Conservation (phyloP, 495 filamentous ascomycete genomes). For the Evernia prunastri region DNA sequence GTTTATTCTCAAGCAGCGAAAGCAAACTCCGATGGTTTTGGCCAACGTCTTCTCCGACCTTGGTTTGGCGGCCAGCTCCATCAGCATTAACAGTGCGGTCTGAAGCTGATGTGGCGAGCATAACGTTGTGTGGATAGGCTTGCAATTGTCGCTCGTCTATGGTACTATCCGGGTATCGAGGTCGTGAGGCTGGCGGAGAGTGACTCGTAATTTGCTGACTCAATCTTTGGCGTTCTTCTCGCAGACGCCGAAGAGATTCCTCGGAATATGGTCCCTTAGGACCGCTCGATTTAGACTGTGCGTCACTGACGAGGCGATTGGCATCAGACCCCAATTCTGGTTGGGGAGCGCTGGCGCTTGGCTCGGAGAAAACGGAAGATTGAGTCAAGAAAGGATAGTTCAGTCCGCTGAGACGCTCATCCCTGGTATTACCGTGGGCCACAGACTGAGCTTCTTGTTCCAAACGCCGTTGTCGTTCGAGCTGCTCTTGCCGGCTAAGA, state of each 20-base stretch:
- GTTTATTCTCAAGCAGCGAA: constrained; percentile 40
- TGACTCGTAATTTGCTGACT: constrained; percentile 1
- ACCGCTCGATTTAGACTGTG: constrained; percentile 8
- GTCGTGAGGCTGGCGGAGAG: constrained; percentile 13
- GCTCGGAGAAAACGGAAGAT: constrained; percentile 16
- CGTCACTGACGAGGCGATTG: constrained; percentile 4
- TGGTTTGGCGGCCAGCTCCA: constrained; percentile 28
- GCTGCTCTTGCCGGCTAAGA: constrained; percentile 14
- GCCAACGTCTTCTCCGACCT: constrained; percentile 54
- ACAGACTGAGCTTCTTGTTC: constrained; percentile 9
- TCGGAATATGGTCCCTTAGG: constrained; percentile 19
- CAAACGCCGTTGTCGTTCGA: constrained; percentile 12
- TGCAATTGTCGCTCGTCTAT: constrained; percentile 11
- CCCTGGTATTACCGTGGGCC: constrained; percentile 1
- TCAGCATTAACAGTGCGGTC: constrained; percentile 16
- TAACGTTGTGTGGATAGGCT: constrained; percentile 4
- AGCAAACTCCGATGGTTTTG: constrained; percentile 42
- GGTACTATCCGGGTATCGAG: constrained; percentile 8
- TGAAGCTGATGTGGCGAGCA: constrained; percentile 8
- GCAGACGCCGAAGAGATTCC: constrained; percentile 18
- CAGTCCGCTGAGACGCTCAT: constrained; percentile 13
- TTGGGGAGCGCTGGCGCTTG: constrained; percentile 2
- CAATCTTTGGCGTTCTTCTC: constrained; percentile 18
- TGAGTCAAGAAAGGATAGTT: constrained; percentile 21
- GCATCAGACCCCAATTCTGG: constrained; percentile 8